Evolutionary conservation across 345 rosid species (phyloP), one percentile per base, ranked within the genome.

Genomic region (Gossypium arboreum): DNA sequence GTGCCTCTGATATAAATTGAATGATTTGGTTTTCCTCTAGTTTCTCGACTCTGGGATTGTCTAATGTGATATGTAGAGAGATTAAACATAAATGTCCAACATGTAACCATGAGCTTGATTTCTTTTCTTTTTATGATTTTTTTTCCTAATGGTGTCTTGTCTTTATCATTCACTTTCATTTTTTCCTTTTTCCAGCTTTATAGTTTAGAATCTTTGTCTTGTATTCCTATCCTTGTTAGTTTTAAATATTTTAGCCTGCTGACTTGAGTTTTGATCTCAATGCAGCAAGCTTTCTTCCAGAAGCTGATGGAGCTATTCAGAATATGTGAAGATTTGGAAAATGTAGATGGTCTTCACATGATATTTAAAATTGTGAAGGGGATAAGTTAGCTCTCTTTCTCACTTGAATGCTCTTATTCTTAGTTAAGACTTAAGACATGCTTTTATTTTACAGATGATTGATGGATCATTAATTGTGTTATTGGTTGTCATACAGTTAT

Each of bases 301-400:
- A 90, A 90, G 83, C 80, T 94, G 85, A 86, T 91, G 90, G 87
- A 83, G 24, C 69, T 93, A 27, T 94, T 94, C 77, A 88, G 83
- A 79, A 74, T 84, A 22, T 90, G 91, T 65, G 99, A 94, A 76
- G 94, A 85, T 72, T 69, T 83, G 77, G 90, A 90, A 50, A 80
- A 88, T 72, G 74, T 82, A 77, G 88, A 85, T 71, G 87, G 87
- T 73, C 96, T 93, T 72, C 94, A 89, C 84, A 83, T 88, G 93
- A 90, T 93, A 71, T 94, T 85, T 80, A 85, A 89, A 84, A 93
- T 89, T 72, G 86, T 95, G 81, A 89, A 83, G 85, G 90, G 92
- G 77, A 91, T 94, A 81, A 83, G 98, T 94, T 57, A 86, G 90
- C 86, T 79, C n/a, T 76, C 76, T 11, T 75, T 69, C 77, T 56